Base-by-base conservation (phyloP, 768 basidiomycete species). In the Boletus vermiculosoides region DNA sequence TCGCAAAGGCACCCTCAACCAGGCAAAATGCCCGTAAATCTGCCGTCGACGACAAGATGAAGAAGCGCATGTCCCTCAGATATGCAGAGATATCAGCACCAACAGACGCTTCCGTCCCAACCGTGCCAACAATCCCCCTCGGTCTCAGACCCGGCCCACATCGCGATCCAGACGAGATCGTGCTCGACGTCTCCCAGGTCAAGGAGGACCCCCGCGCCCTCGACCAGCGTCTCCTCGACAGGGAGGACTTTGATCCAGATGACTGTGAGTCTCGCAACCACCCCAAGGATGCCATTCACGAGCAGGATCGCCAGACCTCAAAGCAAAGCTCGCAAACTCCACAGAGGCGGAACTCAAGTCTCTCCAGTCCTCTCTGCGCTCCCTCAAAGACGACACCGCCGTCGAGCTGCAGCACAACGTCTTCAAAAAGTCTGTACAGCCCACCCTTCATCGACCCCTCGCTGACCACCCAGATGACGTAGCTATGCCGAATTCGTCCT, bases 401-500 rank as follows among this genome's bases (percentile, higher is more conserved):
- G 74, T 83, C 7, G 91, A 96, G 59, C 73, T 99, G 36, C 94
- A 97, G 74, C 83, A 83, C 59, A 97, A 88, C 66, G 95, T 98
- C 0, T 97, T 97, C 79, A 92, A 95, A 76, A 94, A 97, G 94
- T 71, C 25, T 18, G 67, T 57, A 0, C 90, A 63, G 39, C n/a
- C 34, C 22, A 11, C 5, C 28, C 34, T 16, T 33, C 25, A 3
- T 13, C 20, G 1, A n/a, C 28, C 51, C 20, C 39, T 22, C 36
- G 12, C 49, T 74, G 57, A 65, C 44, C 25, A 41, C 34, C 13
- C 28, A 18, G 3, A 39, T 54, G 44, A 65, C 55, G 18, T 65
- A 98, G 96, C 74, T 98, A 98, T 68, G 91, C 94, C 45, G 94
- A 98, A 70, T 98, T 98, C 69, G 92, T 99, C 28, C 80, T 89